Base-by-base conservation (phyloP, 169 alveolate species). In the Hepatocystis sp. region DNA sequence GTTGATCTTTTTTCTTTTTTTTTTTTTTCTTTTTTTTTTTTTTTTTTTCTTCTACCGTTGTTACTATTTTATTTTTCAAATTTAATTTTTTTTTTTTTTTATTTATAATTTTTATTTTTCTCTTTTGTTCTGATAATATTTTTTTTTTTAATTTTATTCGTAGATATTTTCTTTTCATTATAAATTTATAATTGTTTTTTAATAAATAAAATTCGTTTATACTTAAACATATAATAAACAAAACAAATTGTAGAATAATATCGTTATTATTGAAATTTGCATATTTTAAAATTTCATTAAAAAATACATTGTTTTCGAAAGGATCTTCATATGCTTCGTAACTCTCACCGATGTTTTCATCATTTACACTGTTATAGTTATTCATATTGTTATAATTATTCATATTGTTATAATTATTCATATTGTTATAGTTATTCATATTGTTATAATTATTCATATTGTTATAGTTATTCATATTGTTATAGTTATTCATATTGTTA, bases 261-360 rank as follows among this genome's bases (percentile, higher is more conserved):
- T 71, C 86, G 13, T 71, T 71, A 51, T 71, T 71, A 7, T 53
- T 3, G 36, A 71, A 71, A 42, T 71, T 65, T 4, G 65, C 56
- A 23, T 36, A 36, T 47, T 71, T 60, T 7, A 71, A 32, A 49
- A 56, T 71, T 8, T 71, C 40, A 34, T 71, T 76, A 49, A 56
- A 71, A 51, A 71, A 71, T n/a, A 61, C 34, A 34, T 71, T 76
- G 8, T 71, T 71, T 61, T 71, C 86, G 10, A 71, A 30, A 2
- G 78, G 76, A 28, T 58, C 19, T 17, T 30, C 60, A 19, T 40
- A n/a, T n/a, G n/a, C n/a, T n/a, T n/a, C n/a, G n/a, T n/a, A n/a
- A n/a, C n/a, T n/a, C n/a, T n/a, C n/a, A n/a, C n/a, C n/a, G n/a
- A n/a, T n/a, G n/a, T n/a, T n/a, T n/a, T n/a, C n/a, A n/a, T n/a